Base-by-base conservation (phyloP, 2,329 filamentous ascomycete species). In the Tolypocladium capitatum region DNA sequence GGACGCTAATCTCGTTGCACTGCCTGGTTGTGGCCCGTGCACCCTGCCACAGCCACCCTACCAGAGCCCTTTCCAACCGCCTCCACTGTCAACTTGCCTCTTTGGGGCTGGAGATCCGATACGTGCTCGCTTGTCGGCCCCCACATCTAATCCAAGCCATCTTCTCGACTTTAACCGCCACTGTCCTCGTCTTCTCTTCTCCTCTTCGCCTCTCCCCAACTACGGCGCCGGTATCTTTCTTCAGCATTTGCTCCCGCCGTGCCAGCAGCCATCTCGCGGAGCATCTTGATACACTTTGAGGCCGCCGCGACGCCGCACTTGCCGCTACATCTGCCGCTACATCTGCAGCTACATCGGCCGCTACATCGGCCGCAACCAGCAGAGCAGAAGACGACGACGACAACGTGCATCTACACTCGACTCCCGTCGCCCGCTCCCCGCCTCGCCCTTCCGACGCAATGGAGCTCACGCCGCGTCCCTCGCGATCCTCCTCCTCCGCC, bases 401-500 rank as follows among this genome's bases (percentile, higher is more conserved):
- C 28, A 9, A 30, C 28, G 8, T 5, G 7, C 10, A n/a, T 30
- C 20, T 21, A 13, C 35, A 13, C 9, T 30, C 10, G 24, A 11
- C 16, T 42, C 24, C 30, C 11, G 38, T 9, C 38, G 10, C 38
- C 24, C 16, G 16, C 24, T 8, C 38, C 18, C 24, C 16, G 2
- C 28, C 16, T 9, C 18, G 3, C 5, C 24, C 9, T 21, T 14
- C 14, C 38, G 14, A 27, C 24, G 5, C 24, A 33, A 68, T 68
- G 65, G 63, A 67, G 36, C 55, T 64, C 21, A 60, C 65, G 46
- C 62, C 62, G 31, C 59, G 58, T 56, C 62, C 56, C 61, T 68
- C 67, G 31, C 63, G 67, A 33, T 67, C 67, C 24, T 74, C 74
- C 11, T 74, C 73, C 46, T 63, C 63, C 51, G 65, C 69, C 43